These are phyloP conservation scores for Sporothrix euskadiensis DNA, from an alignment of 2,329 filamentous ascomycete genomes.

Conservation along the genomic window DNA sequence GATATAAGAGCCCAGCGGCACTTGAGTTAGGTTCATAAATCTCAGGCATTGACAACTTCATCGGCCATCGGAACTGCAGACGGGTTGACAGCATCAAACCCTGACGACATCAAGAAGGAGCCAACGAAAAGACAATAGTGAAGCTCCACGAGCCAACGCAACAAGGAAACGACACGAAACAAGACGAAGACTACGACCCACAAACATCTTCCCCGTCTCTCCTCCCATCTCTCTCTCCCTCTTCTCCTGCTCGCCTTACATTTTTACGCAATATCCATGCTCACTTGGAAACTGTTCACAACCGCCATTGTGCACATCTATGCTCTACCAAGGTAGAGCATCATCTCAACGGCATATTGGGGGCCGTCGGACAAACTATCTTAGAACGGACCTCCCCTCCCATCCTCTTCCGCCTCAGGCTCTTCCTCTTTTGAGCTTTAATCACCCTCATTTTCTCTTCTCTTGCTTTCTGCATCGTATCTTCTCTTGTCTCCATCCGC, in stretches of 20 bases:
- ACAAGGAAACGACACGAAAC: neutral
- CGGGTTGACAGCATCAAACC: neutral
- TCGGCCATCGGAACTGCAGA: too few relatives aligned
- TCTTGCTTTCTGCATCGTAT: neutral
- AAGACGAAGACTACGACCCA: neutral
- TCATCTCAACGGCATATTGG: neutral
- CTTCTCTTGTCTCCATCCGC: neutral
- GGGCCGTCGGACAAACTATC: neutral
- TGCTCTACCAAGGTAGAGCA: neutral
- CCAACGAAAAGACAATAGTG: neutral
- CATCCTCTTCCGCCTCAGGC: neutral
- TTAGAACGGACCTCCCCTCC: neutral
- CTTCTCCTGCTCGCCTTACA: neutral
- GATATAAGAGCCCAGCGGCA: conserved; percentile 7
- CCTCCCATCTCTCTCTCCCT: neutral
- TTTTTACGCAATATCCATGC: neutral
- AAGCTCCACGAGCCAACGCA: neutral
- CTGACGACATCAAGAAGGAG: neutral
- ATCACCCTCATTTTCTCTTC: too few relatives aligned
- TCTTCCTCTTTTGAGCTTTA: neutral
- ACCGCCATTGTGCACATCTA: neutral
- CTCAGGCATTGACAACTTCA: neutral
- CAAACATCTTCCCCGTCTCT: neutral
- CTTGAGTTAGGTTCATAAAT: neutral
- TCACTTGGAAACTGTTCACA: neutral